phyloP scores from a whole-genome alignment of 2,329 filamentous ascomycete genomes.

The Triangularia setosa region DNA sequence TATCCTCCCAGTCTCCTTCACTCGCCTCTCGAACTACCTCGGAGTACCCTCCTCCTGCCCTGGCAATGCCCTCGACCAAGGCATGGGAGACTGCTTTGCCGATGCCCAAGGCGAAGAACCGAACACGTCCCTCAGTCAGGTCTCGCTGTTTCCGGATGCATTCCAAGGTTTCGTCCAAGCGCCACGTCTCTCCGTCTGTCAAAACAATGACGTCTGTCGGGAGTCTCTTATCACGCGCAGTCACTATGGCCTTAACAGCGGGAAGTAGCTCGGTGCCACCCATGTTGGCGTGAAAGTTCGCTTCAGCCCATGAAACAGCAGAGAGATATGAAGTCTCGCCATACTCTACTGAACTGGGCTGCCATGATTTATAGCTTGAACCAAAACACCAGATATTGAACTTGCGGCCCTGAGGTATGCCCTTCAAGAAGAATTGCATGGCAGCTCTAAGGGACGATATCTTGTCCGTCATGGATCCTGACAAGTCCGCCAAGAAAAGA shows the following conservation, averaged over 20 bases:
- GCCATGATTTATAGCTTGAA: slow-evolving; percentile 16
- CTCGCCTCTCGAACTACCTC: slow-evolving; percentile 23
- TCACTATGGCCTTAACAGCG: slow-evolving; percentile 44
- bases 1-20: slow-evolving; percentile 19
- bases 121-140: slow-evolving; percentile 40
- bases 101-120: slow-evolving; percentile 57
- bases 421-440: slow-evolving; percentile 55
- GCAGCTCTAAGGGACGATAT: slow-evolving; percentile 47
- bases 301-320: slow-evolving; percentile 27
- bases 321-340: slow-evolving; percentile 42
- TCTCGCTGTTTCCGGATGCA: slow-evolving; percentile 43
- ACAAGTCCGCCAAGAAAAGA: slow-evolving; percentile 25
- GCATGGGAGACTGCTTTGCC: slow-evolving; percentile 51
- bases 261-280: slow-evolving; percentile 52
- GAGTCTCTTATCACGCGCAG: slow-evolving; percentile 34
- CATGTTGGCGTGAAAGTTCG: slow-evolving; percentile 41
- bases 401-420: slow-evolving; percentile 39
- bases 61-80: slow-evolving; percentile 56
- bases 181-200: slow-evolving; percentile 53
- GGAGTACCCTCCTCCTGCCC: slow-evolving; percentile 53
- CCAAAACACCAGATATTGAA: slow-evolving; percentile 53
- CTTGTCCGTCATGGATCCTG: slow-evolving; percentile 41
- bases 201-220: slow-evolving; percentile 52
- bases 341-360: slow-evolving; percentile 13
- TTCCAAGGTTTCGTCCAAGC: slow-evolving; percentile 44